Conservation (phyloP, 1,139 yeast species). For the Geotrichum histeridarum region DNA sequence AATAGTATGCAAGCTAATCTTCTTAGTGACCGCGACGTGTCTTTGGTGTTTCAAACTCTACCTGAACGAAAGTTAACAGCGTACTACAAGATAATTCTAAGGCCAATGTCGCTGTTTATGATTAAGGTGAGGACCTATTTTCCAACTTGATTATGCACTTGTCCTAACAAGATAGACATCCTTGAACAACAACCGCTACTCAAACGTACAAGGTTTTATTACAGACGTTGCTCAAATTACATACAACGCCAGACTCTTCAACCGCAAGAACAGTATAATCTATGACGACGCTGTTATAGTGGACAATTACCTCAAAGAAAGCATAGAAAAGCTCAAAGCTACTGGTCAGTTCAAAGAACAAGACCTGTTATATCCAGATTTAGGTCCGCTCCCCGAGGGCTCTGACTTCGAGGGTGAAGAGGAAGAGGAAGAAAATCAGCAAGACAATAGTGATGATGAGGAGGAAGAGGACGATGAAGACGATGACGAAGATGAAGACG, state of each 20-base stretch:
- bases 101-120: slow-evolving; percentile 46
- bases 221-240: slow-evolving; percentile 75
- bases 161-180: slow-evolving; percentile 27
- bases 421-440: slow-evolving; percentile 32
- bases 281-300: slow-evolving; percentile 68
- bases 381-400: slow-evolving; percentile 61
- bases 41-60: slow-evolving; percentile 44
- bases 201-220: slow-evolving; percentile 60
- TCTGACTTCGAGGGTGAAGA: slow-evolving; percentile 26
- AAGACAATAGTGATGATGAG: slow-evolving; percentile 33
- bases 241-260: slow-evolving; percentile 85
- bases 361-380: slow-evolving; percentile 53
- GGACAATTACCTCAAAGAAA: slow-evolving; percentile 54
- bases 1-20: neutral
- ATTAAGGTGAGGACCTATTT: slow-evolving; percentile 34
- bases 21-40: slow-evolving; percentile 31
- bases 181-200: slow-evolving; percentile 52
- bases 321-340: slow-evolving; percentile 49
- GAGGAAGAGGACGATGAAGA: slow-evolving; percentile 27
- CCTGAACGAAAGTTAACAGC: slow-evolving; percentile 44
- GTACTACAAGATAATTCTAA: slow-evolving; percentile 46
- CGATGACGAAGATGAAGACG: slow-evolving; percentile 27
- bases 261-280: slow-evolving; percentile 61
- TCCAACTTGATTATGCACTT: neutral
- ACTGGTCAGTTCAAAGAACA: slow-evolving; percentile 41